A percentile compares a stretch with the other conserved stretches of the same genome.
phyloP scores from a whole-genome alignment of 2,329 filamentous ascomycete genomes.

The Sarocladium oryzae region DNA sequence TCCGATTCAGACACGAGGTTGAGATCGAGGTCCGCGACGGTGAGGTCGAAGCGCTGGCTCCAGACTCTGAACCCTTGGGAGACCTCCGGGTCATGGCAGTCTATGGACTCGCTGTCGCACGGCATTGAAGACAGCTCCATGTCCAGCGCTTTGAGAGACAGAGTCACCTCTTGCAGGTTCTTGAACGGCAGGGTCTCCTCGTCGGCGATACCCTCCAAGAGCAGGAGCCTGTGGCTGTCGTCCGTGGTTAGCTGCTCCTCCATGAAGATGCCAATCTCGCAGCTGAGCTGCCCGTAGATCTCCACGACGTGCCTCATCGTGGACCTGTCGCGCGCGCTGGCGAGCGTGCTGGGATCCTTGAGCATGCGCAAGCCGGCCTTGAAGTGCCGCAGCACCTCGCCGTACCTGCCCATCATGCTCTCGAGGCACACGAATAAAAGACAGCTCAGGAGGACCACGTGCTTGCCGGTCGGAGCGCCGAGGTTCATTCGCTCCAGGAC shows the following conservation, averaged over 20 bases:
- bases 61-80: not conserved
- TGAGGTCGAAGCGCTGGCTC: not conserved
- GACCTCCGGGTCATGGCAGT: not conserved
- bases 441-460: constrained; percentile 17
- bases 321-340: not conserved
- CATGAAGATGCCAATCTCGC: constrained; percentile 17
- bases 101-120: not conserved
- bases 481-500: constrained; percentile 16
- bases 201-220: not conserved
- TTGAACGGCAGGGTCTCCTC: not conserved
- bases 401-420: constrained; percentile 16
- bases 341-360: not conserved
- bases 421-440: constrained; percentile 19
- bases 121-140: not conserved
- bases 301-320: constrained; percentile 14
- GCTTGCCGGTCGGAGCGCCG: constrained; percentile 11
- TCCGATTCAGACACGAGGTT: not conserved
- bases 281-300: constrained; percentile 15
- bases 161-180: not conserved
- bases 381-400: constrained; percentile 16
- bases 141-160: not conserved
- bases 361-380: constrained; percentile 13
- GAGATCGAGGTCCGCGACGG: not conserved
- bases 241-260: constrained; percentile 12
- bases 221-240: not conserved